Evolutionary conservation across 495 filamentous ascomycete species (phyloP).

Genomic region (Penicillium canariense): DNA sequence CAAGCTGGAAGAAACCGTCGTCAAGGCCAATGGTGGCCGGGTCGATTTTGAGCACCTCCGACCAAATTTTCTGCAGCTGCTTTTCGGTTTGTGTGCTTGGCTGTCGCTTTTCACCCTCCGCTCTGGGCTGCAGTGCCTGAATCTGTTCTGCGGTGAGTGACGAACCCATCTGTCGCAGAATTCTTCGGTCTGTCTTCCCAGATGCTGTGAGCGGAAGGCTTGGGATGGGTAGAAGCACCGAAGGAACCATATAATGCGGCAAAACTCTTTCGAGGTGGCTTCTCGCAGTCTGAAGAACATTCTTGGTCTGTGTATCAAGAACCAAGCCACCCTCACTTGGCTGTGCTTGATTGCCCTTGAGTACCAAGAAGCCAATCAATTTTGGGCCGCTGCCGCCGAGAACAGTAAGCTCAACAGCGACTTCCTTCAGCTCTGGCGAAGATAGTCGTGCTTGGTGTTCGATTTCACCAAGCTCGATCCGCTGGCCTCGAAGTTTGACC

Average conservation of each 20-base stretch:
- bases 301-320: no score
- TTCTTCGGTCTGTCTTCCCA: background rate
- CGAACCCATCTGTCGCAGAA: background rate
- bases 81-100: background rate
- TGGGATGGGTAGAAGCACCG: background rate
- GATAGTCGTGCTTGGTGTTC: slow-evolving; percentile 3
- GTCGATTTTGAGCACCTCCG: background rate
- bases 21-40: background rate
- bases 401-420: no score
- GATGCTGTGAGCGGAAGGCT: background rate
- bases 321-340: no score
- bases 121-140: background rate
- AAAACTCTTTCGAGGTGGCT: no score
- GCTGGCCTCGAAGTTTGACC: slow-evolving; percentile 5
- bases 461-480: slow-evolving; percentile 1
- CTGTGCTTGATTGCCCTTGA: no score
- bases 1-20: background rate
- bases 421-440: no score
- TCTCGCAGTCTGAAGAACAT: no score
- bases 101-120: background rate
- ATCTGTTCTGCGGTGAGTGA: background rate
- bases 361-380: no score
- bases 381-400: no score
- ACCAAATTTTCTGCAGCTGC: background rate
- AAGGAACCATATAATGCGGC: background rate